These are phyloP conservation scores for Pterothamnion heteromorphum DNA, from an alignment of 31 red algal genomes.

Conservation along the genomic window DNA sequence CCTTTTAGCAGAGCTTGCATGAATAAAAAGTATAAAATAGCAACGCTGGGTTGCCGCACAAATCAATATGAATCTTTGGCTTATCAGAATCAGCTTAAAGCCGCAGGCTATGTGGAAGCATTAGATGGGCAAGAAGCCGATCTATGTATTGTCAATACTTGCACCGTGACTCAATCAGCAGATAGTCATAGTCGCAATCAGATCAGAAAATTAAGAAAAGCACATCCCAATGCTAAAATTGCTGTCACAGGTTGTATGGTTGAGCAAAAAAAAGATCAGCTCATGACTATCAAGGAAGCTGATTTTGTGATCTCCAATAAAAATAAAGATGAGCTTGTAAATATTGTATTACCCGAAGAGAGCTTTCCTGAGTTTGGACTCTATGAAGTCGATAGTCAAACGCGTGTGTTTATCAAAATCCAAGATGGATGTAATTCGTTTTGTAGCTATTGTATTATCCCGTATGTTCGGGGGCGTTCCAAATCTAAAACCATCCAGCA, in stretches of 20 bases:
- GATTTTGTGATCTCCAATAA: conserved; percentile 88
- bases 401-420: conserved; percentile 78
- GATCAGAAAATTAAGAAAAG: conserved; percentile 49
- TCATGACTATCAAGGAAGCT: conserved; percentile 66
- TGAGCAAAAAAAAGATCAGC: conserved; percentile 62
- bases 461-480: conserved; percentile 64
- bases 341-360: conserved; percentile 78
- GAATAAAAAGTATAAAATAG: too few relatives aligned
- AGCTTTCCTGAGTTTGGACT: conserved; percentile 77
- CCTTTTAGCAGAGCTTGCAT: too few relatives aligned
- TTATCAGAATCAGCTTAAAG: too few relatives aligned
- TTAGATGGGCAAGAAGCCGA: conserved; percentile 9
- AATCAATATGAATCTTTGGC: too few relatives aligned
- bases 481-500: conserved; percentile 66
- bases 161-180: conserved; percentile 86
- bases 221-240: conserved; percentile 63
- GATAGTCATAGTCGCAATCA: conserved; percentile 80
- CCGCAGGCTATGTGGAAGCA: too few relatives aligned
- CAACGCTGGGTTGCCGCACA: too few relatives aligned
- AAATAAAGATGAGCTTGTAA: conserved; percentile 79
- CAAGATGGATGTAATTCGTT: conserved; percentile 86
- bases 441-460: conserved; percentile 78
- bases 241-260: conserved; percentile 94
- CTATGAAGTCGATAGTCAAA: conserved; percentile 37
- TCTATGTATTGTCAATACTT: conserved; percentile 90